phyloP scores from a whole-genome alignment of 1,284 basidiomycete genomes.

The Apiotrichum montevideense region DNA sequence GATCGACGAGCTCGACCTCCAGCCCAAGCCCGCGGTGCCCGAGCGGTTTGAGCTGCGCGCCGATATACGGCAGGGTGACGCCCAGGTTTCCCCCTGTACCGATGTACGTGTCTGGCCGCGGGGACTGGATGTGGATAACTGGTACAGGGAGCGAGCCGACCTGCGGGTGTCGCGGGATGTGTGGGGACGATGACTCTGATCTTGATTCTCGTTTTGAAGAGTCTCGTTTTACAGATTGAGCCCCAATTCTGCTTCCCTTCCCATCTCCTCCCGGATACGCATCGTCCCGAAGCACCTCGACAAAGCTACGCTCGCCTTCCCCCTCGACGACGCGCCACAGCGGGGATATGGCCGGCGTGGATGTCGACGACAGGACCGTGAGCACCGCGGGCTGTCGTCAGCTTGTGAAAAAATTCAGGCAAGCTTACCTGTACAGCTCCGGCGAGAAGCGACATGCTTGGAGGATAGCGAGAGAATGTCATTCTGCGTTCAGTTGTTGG shows the following conservation, averaged over 20 bases:
- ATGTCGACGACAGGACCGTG: constrained; percentile 72
- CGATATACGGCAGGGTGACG: constrained; percentile 65
- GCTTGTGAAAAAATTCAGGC: background rate
- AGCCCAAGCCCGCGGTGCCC: constrained; percentile 61
- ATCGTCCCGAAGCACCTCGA: constrained; percentile 60
- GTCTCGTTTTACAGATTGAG: background rate
- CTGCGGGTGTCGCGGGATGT: constrained; percentile 48
- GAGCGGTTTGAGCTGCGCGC: constrained; percentile 65
- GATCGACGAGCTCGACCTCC: constrained; percentile 69
- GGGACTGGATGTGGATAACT: constrained; percentile 78
- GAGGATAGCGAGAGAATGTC: too few species aligned
- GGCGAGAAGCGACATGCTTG: constrained; percentile 19
- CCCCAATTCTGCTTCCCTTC: background rate
- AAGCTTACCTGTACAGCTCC: constrained; percentile 25
- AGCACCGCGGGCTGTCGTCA: constrained; percentile 57
- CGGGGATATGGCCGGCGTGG: constrained; percentile 55
- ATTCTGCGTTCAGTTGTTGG: too few species aligned
- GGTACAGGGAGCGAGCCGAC: constrained; percentile 50
- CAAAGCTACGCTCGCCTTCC: constrained; percentile 56
- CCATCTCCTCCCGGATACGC: constrained; percentile 9
- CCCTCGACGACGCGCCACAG: constrained; percentile 59
- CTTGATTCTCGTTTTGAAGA: background rate
- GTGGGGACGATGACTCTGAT: background rate
- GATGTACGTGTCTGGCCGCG: constrained; percentile 63
- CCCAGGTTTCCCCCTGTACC: constrained; percentile 56